Conservation (phyloP, 768 basidiomycete genomes). For the Roridomyces roridus region DNA sequence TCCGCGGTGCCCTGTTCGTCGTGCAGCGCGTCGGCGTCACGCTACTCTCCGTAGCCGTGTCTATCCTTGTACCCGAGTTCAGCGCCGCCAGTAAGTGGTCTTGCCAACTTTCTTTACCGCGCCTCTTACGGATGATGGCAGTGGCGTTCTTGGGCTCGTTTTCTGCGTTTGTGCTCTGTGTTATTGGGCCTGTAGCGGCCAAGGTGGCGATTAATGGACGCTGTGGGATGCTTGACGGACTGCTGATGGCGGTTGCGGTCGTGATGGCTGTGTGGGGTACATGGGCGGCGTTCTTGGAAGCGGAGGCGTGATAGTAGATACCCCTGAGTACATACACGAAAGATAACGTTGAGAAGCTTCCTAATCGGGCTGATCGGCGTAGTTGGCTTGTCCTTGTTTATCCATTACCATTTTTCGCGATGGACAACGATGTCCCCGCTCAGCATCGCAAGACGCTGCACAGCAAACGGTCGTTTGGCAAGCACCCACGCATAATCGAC, state of each 20-base stretch:
- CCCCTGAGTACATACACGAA: too few species aligned
- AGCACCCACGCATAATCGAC: constrained; percentile 64
- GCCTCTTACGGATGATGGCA: neutral
- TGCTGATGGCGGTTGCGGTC: constrained; percentile 56
- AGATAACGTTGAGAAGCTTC: too few species aligned
- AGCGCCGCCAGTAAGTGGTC: constrained; percentile 56
- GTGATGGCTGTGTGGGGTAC: constrained; percentile 86
- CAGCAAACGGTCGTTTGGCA: constrained; percentile 74
- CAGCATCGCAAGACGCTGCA: constrained; percentile 50
- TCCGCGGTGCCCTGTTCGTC: constrained; percentile 49
- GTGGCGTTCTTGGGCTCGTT: constrained; percentile 95
- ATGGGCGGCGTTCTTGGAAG: constrained; percentile 58
- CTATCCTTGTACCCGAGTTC: constrained; percentile 83
- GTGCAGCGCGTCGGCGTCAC: constrained; percentile 69
- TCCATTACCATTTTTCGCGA: neutral
- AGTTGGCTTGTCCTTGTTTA: too few species aligned
- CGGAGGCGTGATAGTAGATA: constrained; percentile 19
- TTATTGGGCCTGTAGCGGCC: constrained; percentile 79
- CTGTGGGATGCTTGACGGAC: constrained; percentile 58
- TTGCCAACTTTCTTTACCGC: neutral
- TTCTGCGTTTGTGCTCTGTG: constrained; percentile 77
- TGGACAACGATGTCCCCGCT: constrained; percentile 15
- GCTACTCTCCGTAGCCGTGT: constrained; percentile 67
- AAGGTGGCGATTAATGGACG: constrained; percentile 64
- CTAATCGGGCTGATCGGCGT: too few species aligned